Evolutionary conservation across 1,284 basidiomycete genomes (phyloP).

Genomic region (Cutaneotrichosporon cyanovorans): DNA sequence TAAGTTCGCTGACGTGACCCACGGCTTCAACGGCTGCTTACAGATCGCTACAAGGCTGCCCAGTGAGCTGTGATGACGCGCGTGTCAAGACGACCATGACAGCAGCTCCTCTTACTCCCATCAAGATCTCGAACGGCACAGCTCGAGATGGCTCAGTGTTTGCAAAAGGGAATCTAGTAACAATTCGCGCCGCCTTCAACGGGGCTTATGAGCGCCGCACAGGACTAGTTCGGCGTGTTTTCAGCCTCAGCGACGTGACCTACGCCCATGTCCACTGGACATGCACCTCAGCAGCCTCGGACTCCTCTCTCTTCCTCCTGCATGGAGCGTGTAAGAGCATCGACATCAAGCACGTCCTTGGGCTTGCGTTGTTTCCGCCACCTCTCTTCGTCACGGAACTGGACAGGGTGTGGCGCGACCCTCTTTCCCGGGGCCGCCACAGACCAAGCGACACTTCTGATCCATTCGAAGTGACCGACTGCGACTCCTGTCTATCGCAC

Average conservation of each 20-base stretch:
- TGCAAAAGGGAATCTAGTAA: no score
- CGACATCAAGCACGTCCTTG: not conserved
- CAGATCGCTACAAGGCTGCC: no score
- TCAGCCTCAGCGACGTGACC: not conserved
- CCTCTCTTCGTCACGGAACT: not conserved
- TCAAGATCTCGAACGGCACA: no score
- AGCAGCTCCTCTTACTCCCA: no score
- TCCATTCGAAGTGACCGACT: not conserved
- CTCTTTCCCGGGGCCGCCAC: not conserved
- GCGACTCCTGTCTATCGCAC: constrained; percentile 4
- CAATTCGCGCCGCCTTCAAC: no score
- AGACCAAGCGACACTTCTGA: not conserved
- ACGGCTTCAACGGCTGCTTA: no score
- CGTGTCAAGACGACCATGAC: no score
- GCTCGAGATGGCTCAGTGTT: no score
- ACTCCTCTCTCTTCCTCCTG: not conserved
- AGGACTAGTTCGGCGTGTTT: not conserved
- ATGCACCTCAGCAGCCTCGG: not conserved
- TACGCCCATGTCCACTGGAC: not conserved
- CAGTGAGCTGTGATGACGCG: no score
- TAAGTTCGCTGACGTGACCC: no score
- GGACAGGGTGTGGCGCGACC: constrained; percentile 1
- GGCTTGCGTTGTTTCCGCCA: not conserved
- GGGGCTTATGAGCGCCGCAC: no score
- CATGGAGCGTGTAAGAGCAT: not conserved